A percentile compares a stretch with the other conserved stretches of the same genome.
Conservation (phyloP, 1,284 basidiomycete species). For the Naganishia albida region DNA sequence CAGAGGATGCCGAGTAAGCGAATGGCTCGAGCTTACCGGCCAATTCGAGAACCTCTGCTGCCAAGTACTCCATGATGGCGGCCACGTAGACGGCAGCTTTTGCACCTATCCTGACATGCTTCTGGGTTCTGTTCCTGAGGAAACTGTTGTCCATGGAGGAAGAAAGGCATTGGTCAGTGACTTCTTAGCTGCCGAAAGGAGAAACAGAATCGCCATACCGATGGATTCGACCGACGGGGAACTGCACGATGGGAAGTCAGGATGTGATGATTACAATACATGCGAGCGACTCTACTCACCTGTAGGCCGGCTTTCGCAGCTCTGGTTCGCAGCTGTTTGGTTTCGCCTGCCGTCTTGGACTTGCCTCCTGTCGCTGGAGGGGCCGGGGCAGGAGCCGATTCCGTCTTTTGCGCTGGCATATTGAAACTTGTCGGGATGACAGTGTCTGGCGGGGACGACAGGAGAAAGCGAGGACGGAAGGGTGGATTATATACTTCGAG, state of each 20-base stretch:
- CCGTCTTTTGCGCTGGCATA: not conserved
- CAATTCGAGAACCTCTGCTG: conserved; percentile 56
- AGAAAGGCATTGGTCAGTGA: not conserved
- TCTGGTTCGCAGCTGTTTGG: conserved; percentile 63
- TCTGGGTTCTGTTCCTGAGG: conserved; percentile 87
- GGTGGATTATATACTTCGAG: not conserved
- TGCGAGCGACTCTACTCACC: conserved; percentile 56
- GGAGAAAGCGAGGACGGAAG: no score
- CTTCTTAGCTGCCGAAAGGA: conserved; percentile 30
- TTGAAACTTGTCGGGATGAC: not conserved
- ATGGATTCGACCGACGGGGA: conserved; percentile 53
- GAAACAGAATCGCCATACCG: conserved; percentile 31
- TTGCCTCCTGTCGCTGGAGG: conserved; percentile 48
- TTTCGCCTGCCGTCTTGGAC: conserved; percentile 54
- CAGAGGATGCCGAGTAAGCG: not conserved
- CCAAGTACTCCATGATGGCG: conserved; percentile 55
- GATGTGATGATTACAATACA: not conserved
- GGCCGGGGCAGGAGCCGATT: not conserved
- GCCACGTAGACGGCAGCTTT: conserved; percentile 56
- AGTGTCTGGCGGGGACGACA: no score
- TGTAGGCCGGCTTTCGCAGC: conserved; percentile 82
- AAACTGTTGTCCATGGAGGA: conserved; percentile 55
- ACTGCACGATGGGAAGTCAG: conserved; percentile 35
- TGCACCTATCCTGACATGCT: conserved; percentile 66
- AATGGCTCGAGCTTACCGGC: conserved; percentile 46